Conservation (phyloP, 805 yeast species). For the Metschnikowia reukaufii region DNA sequence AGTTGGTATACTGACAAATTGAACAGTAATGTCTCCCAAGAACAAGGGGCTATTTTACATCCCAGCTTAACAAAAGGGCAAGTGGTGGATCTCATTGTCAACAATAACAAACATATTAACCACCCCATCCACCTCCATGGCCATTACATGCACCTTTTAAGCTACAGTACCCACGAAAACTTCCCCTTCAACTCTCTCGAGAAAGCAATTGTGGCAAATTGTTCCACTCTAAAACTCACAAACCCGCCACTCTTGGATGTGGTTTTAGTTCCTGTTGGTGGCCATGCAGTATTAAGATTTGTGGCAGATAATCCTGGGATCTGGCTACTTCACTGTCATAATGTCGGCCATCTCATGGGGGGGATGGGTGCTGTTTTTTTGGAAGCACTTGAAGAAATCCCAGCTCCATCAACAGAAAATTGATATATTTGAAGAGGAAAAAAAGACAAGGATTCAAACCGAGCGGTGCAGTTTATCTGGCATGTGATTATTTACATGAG, state of each 20-base stretch:
- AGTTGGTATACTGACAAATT: background rate
- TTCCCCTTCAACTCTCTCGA: conserved; percentile 26
- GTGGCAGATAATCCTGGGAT: conserved; percentile 34
- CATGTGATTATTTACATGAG: too few relatives aligned
- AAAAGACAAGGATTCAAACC: too few relatives aligned
- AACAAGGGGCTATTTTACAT: conserved; percentile 6
- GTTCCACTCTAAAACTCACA: conserved; percentile 18
- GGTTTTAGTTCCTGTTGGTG: conserved; percentile 29
- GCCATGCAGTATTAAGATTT: conserved; percentile 33
- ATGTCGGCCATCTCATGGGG: conserved; percentile 32
- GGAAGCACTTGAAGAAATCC: conserved; percentile 19
- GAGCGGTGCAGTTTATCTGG: too few relatives aligned
- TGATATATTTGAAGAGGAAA: background rate
- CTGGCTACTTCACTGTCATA: conserved; percentile 38
- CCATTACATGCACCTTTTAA: conserved; percentile 31
- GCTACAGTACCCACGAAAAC: conserved; percentile 23
- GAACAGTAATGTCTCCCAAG: background rate
- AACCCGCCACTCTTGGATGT: conserved; percentile 30
- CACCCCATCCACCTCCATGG: conserved; percentile 41
- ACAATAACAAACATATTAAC: conserved; percentile 28
- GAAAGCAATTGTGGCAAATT: conserved; percentile 25
- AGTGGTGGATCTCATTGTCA: conserved; percentile 31
- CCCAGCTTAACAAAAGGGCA: conserved; percentile 27
- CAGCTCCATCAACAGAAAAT: background rate
- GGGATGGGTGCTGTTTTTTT: conserved; percentile 29